Base-by-base conservation (phyloP, 495 filamentous ascomycete genomes). In the Penicillium desertorum region DNA sequence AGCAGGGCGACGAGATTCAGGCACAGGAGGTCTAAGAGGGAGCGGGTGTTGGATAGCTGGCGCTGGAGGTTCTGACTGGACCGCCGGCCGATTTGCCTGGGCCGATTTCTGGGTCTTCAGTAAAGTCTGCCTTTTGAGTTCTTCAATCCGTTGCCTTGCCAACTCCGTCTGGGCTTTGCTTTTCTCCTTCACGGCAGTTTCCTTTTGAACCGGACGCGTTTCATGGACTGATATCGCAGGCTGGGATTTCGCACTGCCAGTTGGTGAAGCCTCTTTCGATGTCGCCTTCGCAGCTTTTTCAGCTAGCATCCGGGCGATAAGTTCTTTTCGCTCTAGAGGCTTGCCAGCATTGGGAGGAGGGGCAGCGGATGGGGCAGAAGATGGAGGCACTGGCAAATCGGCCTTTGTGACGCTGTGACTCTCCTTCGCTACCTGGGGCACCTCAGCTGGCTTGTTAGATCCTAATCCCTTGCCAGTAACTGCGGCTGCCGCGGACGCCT, bases 301-400 rank as follows among this genome's bases (percentile, higher is more conserved):
- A 39, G 89, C 88, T 47, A 89, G 77, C 65, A 90, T 83, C 43
- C 84, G 81, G 17, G 88, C 88, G 62, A 90, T 89, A 41, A 89
- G 81, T 58, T 91, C 88, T 60, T 91, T 91, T 29, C 89, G 80
- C 61, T 90, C 87, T 62, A 90, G 75, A 8, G 83, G 79, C 60
- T 83, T 85, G 4, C 56, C 58, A 7, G 62, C 19, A 2, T 66
- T 61, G 16, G 60, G 50, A 11, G 61, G n/a, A 23, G 64, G 2
- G 0, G 56, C 11, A 5, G 41, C 29, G 41, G 62, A 22, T 23
- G 56, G 36, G 20, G 53, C 50, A 48, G 59, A 27, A 57, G 63
- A 36, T 22, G 29, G 29, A 20, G 43, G 6, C 9, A 45, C 29
- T 57, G 43, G 52, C 23, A 61, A 27, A n/a, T 34, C 51, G 17